Conservation (phyloP, 1,139 yeast genomes). For the Candida sp. region DNA sequence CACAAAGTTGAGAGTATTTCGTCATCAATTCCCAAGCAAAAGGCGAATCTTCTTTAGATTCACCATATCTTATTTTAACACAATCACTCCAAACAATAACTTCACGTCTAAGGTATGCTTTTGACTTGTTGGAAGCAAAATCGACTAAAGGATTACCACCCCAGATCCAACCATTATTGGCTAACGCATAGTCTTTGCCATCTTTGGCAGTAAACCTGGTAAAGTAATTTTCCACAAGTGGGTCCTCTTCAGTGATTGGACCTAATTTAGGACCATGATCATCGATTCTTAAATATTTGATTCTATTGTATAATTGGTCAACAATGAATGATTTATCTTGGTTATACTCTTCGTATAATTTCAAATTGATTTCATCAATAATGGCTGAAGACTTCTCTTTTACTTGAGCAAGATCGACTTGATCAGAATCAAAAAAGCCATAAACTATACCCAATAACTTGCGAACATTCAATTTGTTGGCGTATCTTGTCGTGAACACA, state of each 20-base stretch:
- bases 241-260: slow-evolving; percentile 47
- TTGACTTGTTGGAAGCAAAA: slow-evolving; percentile 78
- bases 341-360: slow-evolving; percentile 74
- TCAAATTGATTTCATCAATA: slow-evolving; percentile 73
- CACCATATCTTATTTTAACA: slow-evolving; percentile 86
- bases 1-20: slow-evolving; percentile 69
- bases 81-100: slow-evolving; percentile 99
- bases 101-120: slow-evolving; percentile 85
- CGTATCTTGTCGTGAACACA: slow-evolving; percentile 37
- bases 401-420: slow-evolving; percentile 26
- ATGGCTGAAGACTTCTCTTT: slow-evolving; percentile 46
- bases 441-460: slow-evolving; percentile 47
- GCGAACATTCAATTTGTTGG: slow-evolving; percentile 50
- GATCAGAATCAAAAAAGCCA: slow-evolving; percentile 28
- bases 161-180: slow-evolving; percentile 99
- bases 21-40: slow-evolving; percentile 87
- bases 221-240: slow-evolving; percentile 84
- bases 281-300: slow-evolving; percentile 72
- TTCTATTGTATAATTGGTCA: slow-evolving; percentile 70
- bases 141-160: slow-evolving; percentile 92
- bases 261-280: slow-evolving; percentile 80
- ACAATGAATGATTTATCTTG: slow-evolving; percentile 63
- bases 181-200: slow-evolving; percentile 69
- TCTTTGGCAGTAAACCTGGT: slow-evolving; percentile 57
- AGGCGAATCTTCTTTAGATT: slow-evolving; percentile 76